These are phyloP conservation scores for Colletotrichum zoysiae DNA, from an alignment of 2,329 filamentous ascomycete genomes.

Conservation along the genomic window DNA sequence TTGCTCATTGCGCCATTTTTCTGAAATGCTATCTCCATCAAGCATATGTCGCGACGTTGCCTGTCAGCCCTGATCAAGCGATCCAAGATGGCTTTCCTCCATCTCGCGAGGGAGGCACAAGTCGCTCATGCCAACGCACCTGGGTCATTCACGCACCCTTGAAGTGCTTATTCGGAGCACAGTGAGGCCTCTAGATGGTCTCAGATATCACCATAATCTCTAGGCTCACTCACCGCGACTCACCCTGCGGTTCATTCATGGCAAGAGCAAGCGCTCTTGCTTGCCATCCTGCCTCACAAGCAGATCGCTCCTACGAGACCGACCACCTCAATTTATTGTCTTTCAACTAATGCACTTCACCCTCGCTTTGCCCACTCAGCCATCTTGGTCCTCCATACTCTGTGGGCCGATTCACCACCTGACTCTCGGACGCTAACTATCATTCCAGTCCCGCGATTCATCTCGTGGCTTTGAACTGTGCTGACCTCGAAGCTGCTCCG, in stretches of 20 bases:
- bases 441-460: background rate
- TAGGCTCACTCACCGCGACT: background rate
- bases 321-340: background rate
- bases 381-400: background rate
- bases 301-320: background rate
- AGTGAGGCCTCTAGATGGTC: background rate
- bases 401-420: background rate
- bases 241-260: background rate
- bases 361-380: background rate
- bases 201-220: background rate
- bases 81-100: slow-evolving; percentile 9
- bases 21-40: background rate
- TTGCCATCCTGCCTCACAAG: background rate
- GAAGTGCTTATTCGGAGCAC: background rate
- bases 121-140: too few relatives aligned
- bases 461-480: background rate
- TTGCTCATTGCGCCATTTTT: slow-evolving; percentile 30
- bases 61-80: slow-evolving; percentile 29
- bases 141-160: background rate
- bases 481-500: background rate
- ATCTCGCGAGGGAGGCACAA: background rate
- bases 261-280: slow-evolving; percentile 28
- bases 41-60: slow-evolving; percentile 11
- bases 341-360: background rate
- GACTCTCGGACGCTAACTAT: background rate